Conservation (phyloP, 1,284 basidiomycete species). For the Macrocystidia cucumis region DNA sequence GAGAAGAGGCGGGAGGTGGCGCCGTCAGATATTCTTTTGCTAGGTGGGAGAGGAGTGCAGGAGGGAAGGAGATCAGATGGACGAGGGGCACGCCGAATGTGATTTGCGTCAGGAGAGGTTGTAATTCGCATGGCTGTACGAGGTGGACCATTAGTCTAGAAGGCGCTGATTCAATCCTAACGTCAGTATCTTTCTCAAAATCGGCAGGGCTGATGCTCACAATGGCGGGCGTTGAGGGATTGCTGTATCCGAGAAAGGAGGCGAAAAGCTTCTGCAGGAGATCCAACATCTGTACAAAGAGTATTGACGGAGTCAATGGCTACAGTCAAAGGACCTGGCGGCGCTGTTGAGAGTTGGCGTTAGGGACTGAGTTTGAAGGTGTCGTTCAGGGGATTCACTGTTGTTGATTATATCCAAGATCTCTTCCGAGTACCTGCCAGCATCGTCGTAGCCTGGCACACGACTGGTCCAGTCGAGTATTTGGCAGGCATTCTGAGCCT, state of each 20-base stretch:
- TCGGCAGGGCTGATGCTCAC: too few species aligned
- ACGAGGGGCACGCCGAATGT: conserved; percentile 60
- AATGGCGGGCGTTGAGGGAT: too few species aligned
- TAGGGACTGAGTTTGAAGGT: conserved; percentile 1
- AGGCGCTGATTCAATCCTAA: too few species aligned
- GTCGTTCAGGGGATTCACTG: conserved; percentile 27
- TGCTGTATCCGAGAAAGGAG: conserved; percentile 34
- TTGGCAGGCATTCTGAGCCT: conserved; percentile 21
- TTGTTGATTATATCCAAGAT: conserved; percentile 37
- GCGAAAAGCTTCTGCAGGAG: conserved; percentile 42
- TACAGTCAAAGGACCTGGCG: conserved; percentile 39
- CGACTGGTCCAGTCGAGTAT: conserved; percentile 44
- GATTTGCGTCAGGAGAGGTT: conserved; percentile 50
- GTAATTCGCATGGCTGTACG: conserved; percentile 40
- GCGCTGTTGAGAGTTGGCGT: too few species aligned
- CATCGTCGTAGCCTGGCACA: conserved; percentile 47
- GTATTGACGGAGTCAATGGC: conserved; percentile 66
- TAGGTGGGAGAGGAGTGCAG: conserved; percentile 54
- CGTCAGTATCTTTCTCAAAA: too few species aligned
- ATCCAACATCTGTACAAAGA: conserved; percentile 46
- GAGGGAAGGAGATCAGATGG: conserved; percentile 60
- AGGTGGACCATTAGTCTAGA: conserved; percentile 65
- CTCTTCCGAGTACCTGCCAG: conserved; percentile 16
- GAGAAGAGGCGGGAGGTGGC: conserved; percentile 54
- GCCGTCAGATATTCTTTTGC: conserved; percentile 58